These are phyloP conservation scores for Amoebophrya sp. DNA, from an alignment of 169 alveolate genomes.

Conservation along the genomic window DNA sequence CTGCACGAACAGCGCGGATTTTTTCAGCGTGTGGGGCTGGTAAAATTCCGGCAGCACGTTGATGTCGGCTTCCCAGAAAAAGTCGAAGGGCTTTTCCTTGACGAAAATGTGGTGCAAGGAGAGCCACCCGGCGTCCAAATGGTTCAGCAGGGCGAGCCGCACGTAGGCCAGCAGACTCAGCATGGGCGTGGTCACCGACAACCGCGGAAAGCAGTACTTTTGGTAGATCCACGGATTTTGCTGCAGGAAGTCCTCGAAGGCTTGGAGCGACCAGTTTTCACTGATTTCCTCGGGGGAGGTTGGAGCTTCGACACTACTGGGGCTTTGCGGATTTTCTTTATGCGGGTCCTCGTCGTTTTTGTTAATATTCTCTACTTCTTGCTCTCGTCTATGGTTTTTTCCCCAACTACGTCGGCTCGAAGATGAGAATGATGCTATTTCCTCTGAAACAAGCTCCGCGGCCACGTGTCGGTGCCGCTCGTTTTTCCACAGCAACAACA, in stretches of 20 bases:
- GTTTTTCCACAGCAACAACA: neutral
- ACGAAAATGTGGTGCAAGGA: neutral
- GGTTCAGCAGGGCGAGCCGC: neutral
- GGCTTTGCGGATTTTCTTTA: too few relatives aligned
- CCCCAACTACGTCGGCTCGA: too few relatives aligned
- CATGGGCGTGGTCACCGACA: neutral
- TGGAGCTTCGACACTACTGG: too few relatives aligned
- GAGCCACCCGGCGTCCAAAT: neutral
- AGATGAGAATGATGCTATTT: too few relatives aligned
- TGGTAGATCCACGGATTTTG: neutral
- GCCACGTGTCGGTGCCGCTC: neutral
- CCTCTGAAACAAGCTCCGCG: neutral
- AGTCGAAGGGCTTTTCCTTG: neutral
- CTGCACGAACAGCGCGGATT: neutral
- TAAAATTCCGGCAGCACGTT: neutral
- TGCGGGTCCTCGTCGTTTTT: too few relatives aligned
- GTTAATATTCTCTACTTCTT: neutral
- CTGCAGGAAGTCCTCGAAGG: neutral
- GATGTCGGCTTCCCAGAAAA: conserved; percentile 6
- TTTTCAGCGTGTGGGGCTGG: conserved; percentile 2
- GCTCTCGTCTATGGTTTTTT: too few relatives aligned
- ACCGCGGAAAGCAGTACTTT: neutral
- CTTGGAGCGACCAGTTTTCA: neutral
- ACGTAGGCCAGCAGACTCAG: neutral
- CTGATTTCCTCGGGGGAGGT: neutral